Percentiles rank a stretch among this genome's conserved stretches.
Conservation (phyloP, 192 early-diverging fungal genomes). For the Chytriomyces sp. region DNA sequence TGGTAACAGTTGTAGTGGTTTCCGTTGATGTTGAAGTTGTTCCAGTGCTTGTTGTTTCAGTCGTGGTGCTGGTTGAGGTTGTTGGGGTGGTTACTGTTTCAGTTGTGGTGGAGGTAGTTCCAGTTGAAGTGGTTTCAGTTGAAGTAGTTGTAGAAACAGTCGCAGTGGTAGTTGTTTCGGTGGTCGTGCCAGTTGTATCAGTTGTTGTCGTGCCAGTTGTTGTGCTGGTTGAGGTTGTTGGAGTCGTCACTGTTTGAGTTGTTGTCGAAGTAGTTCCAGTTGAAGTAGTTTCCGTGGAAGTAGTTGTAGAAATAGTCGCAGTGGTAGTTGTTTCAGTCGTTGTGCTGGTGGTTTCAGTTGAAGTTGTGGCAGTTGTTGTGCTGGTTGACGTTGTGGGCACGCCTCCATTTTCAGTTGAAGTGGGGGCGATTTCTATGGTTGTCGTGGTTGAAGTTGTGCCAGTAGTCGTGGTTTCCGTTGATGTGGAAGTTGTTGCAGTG, state of each 20-base stretch:
- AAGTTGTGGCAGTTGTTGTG: background rate
- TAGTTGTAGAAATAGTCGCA: background rate
- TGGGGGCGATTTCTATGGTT: too few relatives aligned
- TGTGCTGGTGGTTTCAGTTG: conserved; percentile 4
- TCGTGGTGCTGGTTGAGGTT: background rate
- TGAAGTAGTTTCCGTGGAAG: background rate
- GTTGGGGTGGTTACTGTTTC: background rate
- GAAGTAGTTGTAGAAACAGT: background rate
- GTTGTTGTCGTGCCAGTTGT: too few relatives aligned
- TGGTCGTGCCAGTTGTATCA: too few relatives aligned
- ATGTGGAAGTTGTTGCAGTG: background rate
- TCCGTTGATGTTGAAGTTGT: background rate
- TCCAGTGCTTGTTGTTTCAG: background rate
- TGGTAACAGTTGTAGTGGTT: background rate
- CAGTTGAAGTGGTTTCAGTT: background rate
- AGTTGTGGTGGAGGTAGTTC: background rate
- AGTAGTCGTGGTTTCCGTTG: too few relatives aligned
- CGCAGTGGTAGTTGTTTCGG: background rate
- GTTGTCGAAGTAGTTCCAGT: background rate
- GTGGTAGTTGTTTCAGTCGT: background rate
- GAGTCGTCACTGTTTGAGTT: background rate
- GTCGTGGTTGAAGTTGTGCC: too few relatives aligned
- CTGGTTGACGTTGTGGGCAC: too few relatives aligned
- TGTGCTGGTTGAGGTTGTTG: background rate
- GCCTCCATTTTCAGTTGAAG: too few relatives aligned